phyloP scores from a whole-genome alignment of 768 basidiomycete genomes.

The Podaxis pistillaris region DNA sequence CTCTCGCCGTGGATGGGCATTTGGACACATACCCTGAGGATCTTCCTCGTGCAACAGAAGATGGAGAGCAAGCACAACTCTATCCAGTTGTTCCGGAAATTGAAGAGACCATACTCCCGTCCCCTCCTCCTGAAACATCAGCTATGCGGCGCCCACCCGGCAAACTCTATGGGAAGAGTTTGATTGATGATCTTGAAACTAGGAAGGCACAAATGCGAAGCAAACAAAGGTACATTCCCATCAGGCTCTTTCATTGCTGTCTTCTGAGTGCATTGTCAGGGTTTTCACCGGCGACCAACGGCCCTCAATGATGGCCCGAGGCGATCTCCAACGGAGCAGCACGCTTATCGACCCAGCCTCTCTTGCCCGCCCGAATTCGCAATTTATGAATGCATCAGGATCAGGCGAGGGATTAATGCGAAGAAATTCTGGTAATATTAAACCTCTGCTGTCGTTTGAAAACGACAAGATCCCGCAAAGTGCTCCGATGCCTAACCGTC shows the following conservation, averaged over 20 bases:
- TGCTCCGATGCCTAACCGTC: conserved; percentile 23
- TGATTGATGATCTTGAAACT: conserved; percentile 86
- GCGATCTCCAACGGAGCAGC: conserved; percentile 47
- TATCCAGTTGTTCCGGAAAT: conserved; percentile 31
- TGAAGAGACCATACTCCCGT: conserved; percentile 35
- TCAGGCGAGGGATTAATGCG: conserved; percentile 36
- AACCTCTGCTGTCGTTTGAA: conserved; percentile 66
- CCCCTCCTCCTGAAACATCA: conserved; percentile 16
- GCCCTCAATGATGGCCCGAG: conserved; percentile 90
- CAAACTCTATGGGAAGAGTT: conserved; percentile 81
- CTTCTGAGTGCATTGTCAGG: conserved; percentile 35
- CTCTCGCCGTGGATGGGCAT: conserved; percentile 67
- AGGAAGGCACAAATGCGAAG: conserved; percentile 81
- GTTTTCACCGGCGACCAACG: conserved; percentile 87
- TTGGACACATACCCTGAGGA: conserved; percentile 58
- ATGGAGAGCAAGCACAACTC: conserved; percentile 74
- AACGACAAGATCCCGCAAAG: conserved; percentile 39
- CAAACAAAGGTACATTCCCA: conserved; percentile 65
- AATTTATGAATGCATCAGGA: conserved; percentile 42
- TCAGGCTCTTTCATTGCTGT: neutral
- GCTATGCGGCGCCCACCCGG: conserved; percentile 60
- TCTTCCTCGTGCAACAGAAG: conserved; percentile 71
- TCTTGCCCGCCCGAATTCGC: conserved; percentile 50
- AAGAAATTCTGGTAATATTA: conserved; percentile 51
- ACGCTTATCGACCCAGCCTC: conserved; percentile 75